phyloP scores from a whole-genome alignment of 768 basidiomycete species.

The Suillus cothurnatus region DNA sequence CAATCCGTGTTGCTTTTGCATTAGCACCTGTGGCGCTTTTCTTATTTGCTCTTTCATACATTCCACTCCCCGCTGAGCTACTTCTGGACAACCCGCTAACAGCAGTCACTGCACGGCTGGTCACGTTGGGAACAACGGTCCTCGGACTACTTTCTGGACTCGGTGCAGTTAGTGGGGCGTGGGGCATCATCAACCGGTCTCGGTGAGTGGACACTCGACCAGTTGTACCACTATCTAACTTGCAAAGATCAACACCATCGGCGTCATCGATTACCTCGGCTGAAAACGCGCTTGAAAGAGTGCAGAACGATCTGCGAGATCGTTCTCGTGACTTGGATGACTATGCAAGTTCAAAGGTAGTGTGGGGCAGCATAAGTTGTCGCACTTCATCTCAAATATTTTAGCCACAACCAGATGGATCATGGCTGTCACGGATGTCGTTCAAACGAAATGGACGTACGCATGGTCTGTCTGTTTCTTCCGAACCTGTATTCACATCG shows the following conservation, averaged over 20 bases:
- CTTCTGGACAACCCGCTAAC: slow-evolving; percentile 43
- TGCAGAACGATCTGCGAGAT: slow-evolving; percentile 58
- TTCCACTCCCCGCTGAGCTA: slow-evolving; percentile 65
- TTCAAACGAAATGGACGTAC: slow-evolving; percentile 36
- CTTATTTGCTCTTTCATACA: slow-evolving; percentile 60
- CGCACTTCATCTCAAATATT: slow-evolving; percentile 14
- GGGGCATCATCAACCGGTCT: slow-evolving; percentile 35
- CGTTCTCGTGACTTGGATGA: slow-evolving; percentile 31
- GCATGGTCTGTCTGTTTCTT: slow-evolving; percentile 17
- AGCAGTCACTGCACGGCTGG: slow-evolving; percentile 59
- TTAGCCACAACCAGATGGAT: slow-evolving; percentile 27
- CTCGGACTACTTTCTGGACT: slow-evolving; percentile 83
- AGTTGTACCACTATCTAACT: slow-evolving; percentile 1
- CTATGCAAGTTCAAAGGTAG: slow-evolving; percentile 27
- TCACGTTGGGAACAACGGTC: slow-evolving; percentile 75
- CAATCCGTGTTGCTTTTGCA: slow-evolving; percentile 40
- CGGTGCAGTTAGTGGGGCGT: slow-evolving; percentile 69
- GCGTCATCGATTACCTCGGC: slow-evolving; percentile 45
- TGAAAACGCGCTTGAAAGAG: slow-evolving; percentile 58
- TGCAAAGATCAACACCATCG: slow-evolving; percentile 26
- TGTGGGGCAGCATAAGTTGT: slow-evolving; percentile 4
- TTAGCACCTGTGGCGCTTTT: slow-evolving; percentile 56
- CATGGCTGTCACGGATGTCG: slow-evolving; percentile 33
- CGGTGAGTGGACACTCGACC: neutral
- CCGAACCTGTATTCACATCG: neutral